Evolutionary conservation across 768 basidiomycete species (phyloP).

Genomic region (Tricholoma flavovirens): DNA sequence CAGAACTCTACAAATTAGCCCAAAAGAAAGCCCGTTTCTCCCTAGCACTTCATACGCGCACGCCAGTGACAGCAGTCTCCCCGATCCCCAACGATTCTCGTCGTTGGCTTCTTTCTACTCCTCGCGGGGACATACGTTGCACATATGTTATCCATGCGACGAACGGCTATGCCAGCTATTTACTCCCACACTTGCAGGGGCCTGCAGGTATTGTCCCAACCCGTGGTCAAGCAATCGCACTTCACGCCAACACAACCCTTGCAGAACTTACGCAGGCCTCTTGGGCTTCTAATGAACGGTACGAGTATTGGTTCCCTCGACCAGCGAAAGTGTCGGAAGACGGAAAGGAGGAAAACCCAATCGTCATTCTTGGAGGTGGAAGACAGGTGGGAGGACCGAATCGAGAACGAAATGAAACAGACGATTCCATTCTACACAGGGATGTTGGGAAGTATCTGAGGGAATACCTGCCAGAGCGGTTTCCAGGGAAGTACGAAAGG

Average conservation of each 20-base stretch:
- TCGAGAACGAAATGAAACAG: constrained; percentile 46
- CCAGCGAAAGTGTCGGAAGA: constrained; percentile 26
- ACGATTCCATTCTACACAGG: constrained; percentile 52
- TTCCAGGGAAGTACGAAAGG: constrained; percentile 46
- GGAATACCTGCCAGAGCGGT: constrained; percentile 52
- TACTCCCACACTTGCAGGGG: constrained; percentile 65
- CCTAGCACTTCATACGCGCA: constrained; percentile 64
- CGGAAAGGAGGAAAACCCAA: constrained; percentile 33
- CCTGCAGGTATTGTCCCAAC: constrained; percentile 57
- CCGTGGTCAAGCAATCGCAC: constrained; percentile 60
- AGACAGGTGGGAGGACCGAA: constrained; percentile 37
- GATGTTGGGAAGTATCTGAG: constrained; percentile 44
- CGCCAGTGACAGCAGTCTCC: constrained; percentile 53
- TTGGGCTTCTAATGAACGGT: constrained; percentile 48
- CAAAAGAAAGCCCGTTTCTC: constrained; percentile 26
- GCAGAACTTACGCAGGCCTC: constrained; percentile 36
- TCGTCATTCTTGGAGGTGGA: constrained; percentile 72
- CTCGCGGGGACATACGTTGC: constrained; percentile 58
- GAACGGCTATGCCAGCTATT: constrained; percentile 74
- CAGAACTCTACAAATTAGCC: constrained; percentile 49
- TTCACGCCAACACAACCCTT: constrained; percentile 31
- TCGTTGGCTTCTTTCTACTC: constrained; percentile 54
- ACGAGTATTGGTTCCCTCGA: constrained; percentile 84
- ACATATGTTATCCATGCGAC: constrained; percentile 78
- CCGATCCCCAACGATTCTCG: constrained; percentile 13